Evolutionary conservation across 192 early-diverging fungal genomes (phyloP).

Genomic region (Bifiguratus adelaidae): DNA sequence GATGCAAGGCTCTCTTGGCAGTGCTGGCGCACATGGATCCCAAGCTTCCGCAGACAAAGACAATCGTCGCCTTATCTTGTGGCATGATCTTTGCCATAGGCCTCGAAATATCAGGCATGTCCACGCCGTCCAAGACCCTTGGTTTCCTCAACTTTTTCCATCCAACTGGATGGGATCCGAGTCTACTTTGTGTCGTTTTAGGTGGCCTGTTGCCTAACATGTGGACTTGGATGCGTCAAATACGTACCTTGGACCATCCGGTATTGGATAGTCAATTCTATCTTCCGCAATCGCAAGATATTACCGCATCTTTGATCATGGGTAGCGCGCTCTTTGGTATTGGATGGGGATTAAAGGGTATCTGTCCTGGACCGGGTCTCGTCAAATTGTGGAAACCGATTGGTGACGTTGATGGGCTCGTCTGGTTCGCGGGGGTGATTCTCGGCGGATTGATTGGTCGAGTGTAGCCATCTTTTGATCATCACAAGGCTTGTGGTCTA

Average conservation of each 20-base stretch:
- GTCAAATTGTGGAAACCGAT: background rate
- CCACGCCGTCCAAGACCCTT: background rate
- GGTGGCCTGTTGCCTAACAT: constrained; percentile 1
- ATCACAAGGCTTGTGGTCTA: too few relatives aligned
- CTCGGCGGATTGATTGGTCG: too few relatives aligned
- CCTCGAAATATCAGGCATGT: background rate
- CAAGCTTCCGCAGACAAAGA: background rate
- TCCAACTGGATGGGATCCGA: constrained; percentile 1
- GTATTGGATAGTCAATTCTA: background rate
- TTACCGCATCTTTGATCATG: background rate
- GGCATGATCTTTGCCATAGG: background rate
- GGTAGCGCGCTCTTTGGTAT: background rate
- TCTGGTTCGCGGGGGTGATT: too few relatives aligned
- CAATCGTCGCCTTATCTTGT: background rate
- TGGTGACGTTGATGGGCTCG: too few relatives aligned
- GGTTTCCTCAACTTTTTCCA: background rate
- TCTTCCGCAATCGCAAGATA: background rate
- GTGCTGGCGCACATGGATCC: background rate
- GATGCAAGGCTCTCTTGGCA: background rate
- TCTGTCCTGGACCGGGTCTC: constrained; percentile 3
- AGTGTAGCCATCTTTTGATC: too few relatives aligned
- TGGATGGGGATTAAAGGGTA: constrained; percentile 2
- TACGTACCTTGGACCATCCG: background rate
- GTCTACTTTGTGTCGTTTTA: background rate
- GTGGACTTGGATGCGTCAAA: background rate